Conservation (phyloP, 495 filamentous ascomycete genomes). For the Parachaetomium inaequale region DNA sequence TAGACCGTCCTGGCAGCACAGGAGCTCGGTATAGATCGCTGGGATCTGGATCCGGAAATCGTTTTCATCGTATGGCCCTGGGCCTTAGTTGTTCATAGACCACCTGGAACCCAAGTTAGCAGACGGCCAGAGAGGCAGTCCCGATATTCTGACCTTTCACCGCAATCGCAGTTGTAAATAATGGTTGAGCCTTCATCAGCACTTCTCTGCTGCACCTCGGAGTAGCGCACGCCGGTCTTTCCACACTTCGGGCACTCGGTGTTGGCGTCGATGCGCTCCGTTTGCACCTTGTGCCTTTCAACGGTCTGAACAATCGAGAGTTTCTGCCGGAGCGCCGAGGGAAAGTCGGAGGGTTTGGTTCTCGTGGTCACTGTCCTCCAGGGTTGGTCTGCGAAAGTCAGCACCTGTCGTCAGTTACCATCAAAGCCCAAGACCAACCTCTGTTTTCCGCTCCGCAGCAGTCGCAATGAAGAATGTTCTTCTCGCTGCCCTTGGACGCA, state of each 20-base stretch:
- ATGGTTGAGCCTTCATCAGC: constrained; percentile 94
- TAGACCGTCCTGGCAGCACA: constrained; percentile 4
- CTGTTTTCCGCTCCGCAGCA: constrained; percentile 80
- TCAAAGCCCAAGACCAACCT: constrained; percentile 49
- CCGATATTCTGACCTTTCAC: constrained; percentile 62
- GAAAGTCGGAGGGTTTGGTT: constrained; percentile 82
- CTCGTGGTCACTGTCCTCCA: constrained; percentile 76
- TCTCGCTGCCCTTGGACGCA: constrained; percentile 65
- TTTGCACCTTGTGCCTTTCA: constrained; percentile 72
- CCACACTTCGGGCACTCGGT: constrained; percentile 77
- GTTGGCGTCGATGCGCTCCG: constrained; percentile 64
- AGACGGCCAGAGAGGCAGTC: neutral
- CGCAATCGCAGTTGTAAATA: constrained; percentile 83
- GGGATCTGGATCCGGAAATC: constrained; percentile 4
- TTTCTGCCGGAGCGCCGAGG: constrained; percentile 79
- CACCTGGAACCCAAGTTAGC: constrained; percentile 47
- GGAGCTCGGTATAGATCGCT: constrained; percentile 11
- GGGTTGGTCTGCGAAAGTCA: constrained; percentile 59
- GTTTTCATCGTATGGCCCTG: neutral
- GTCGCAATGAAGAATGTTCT: constrained; percentile 73
- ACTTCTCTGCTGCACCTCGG: constrained; percentile 79
- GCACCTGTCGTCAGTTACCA: neutral
- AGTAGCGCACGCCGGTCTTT: constrained; percentile 76
- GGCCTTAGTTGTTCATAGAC: constrained; percentile 33
- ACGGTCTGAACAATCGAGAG: constrained; percentile 80